Base-by-base conservation (phyloP, 2,329 filamentous ascomycete species). In the Ophiostoma sp. region DNA sequence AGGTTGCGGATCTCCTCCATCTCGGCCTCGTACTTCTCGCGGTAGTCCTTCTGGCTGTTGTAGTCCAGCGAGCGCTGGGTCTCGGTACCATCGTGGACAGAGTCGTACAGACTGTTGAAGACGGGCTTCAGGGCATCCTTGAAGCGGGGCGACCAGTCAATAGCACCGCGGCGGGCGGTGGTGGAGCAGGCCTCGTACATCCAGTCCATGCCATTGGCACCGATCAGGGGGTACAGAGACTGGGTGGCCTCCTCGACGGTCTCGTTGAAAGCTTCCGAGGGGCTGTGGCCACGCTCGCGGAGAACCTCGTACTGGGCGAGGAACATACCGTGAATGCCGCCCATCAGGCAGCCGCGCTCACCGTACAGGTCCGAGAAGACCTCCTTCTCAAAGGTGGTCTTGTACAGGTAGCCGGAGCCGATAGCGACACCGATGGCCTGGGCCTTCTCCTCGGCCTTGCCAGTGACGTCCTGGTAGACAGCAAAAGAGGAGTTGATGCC, bases 241-340 rank as follows among this genome's bases (percentile, higher is more conserved):
- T 99, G 95, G 67, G 95, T 99, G 74, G 95, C 95, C 87, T 99
- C 95, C 87, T 99, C 95, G 75, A 99, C 95, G 74, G 95, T 99
- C 92, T 99, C 95, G 88, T 99, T 99, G 90, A 99, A 99, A 74
- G 95, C 95, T 85, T 99, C 95, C 76, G 90, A 94, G 80, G 95
- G 95, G 82, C 87, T 91, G 89, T 99, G 95, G 82, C 95, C 95
- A 75, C 91, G 90, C 89, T 99, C 95, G 78, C 95, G 93, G 82
- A 99, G 93, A 75, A 99, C 95, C 87, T 99, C 95, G 87, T 99
- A 99, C 86, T 99, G 95, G 72, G 95, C 95, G 75, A 99, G 92
- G 91, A 99, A 99, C 95, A 99, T 99, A 80, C 95, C 95, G 88
- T 99, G 95, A 83, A 99, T 99, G 82, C 95, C 95, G 76, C 95